These are phyloP conservation scores for Xanthoconium stramineum DNA, from an alignment of 768 basidiomycete species.

Conservation along the genomic window DNA sequence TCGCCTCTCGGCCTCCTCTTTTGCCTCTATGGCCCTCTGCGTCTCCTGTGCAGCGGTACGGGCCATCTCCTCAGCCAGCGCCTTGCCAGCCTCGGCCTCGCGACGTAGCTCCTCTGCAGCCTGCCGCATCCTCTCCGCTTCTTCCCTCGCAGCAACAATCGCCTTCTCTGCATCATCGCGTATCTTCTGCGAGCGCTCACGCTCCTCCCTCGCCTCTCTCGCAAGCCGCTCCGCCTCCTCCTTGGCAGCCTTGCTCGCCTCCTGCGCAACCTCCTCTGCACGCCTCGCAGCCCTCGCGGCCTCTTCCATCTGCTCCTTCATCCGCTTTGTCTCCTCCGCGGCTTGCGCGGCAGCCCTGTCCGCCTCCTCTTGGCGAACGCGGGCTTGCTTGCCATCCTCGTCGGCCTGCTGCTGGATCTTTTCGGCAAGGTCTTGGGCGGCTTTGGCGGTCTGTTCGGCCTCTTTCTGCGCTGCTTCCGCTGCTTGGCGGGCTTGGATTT, in stretches of 20 bases:
- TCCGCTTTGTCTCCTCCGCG: neutral
- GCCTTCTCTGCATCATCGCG: constrained; percentile 17
- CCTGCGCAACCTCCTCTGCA: constrained; percentile 9
- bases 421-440: neutral
- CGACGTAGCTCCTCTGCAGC: constrained; percentile 20
- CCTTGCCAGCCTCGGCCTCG: constrained; percentile 15
- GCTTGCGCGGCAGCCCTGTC: neutral
- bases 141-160: constrained; percentile 11
- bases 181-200: constrained; percentile 8
- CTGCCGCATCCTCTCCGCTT: constrained; percentile 7
- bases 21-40: constrained; percentile 14
- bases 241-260: constrained; percentile 7
- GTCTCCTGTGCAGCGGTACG: constrained; percentile 18
- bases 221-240: constrained; percentile 18
- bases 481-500: neutral
- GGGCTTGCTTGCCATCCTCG: constrained; percentile 7
- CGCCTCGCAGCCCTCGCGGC: neutral
- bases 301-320: constrained; percentile 16
- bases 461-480: neutral
- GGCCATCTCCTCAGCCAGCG: constrained; percentile 12
- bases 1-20: constrained; percentile 12
- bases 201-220: constrained; percentile 13
- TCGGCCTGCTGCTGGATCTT: constrained; percentile 6
- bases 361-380: constrained; percentile 9
- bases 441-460: neutral